Evolutionary conservation across 2,329 filamentous ascomycete genomes (phyloP).

Genomic region (Zopfia rhizophila): DNA sequence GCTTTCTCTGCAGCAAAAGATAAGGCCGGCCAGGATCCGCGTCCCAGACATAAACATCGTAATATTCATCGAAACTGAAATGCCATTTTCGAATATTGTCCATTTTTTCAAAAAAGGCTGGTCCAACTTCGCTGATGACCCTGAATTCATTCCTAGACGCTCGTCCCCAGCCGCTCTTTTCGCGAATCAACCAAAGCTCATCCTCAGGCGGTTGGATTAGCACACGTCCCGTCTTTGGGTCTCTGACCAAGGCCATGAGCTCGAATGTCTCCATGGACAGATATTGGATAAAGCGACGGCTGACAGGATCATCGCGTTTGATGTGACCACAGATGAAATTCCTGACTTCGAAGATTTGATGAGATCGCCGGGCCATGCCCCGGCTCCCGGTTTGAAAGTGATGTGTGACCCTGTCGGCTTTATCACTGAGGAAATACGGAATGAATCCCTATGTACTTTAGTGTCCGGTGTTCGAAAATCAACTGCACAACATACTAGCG

Average conservation of each 20-base stretch:
- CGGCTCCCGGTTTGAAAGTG: slow-evolving; percentile 46
- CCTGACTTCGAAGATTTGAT: slow-evolving; percentile 49
- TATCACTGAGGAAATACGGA: slow-evolving; percentile 46
- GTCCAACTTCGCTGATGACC: slow-evolving; percentile 46
- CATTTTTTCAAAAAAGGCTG: slow-evolving; percentile 54
- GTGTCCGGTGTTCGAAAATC: background rate
- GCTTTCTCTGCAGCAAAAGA: slow-evolving; percentile 38
- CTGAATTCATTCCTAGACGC: slow-evolving; percentile 53
- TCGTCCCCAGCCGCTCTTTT: slow-evolving; percentile 53
- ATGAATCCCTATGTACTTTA: slow-evolving; percentile 43
- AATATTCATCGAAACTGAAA: slow-evolving; percentile 56
- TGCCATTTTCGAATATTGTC: slow-evolving; percentile 49
- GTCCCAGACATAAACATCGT: slow-evolving; percentile 57
- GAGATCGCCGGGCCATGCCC: slow-evolving; percentile 43
- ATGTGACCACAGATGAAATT: slow-evolving; percentile 57
- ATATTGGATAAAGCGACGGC: slow-evolving; percentile 57
- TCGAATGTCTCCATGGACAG: slow-evolving; percentile 51
- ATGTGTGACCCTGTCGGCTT: slow-evolving; percentile 46
- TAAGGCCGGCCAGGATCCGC: slow-evolving; percentile 45
- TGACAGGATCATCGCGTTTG: slow-evolving; percentile 54
- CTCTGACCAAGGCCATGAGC: slow-evolving; percentile 54
- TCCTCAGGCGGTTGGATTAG: slow-evolving; percentile 51
- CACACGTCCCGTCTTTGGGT: slow-evolving; percentile 52
- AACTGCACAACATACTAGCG: slow-evolving; percentile 47
- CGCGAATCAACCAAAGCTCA: slow-evolving; percentile 52